phyloP scores from a whole-genome alignment of 805 yeast species.

The Spathaspora arborariae region DNA sequence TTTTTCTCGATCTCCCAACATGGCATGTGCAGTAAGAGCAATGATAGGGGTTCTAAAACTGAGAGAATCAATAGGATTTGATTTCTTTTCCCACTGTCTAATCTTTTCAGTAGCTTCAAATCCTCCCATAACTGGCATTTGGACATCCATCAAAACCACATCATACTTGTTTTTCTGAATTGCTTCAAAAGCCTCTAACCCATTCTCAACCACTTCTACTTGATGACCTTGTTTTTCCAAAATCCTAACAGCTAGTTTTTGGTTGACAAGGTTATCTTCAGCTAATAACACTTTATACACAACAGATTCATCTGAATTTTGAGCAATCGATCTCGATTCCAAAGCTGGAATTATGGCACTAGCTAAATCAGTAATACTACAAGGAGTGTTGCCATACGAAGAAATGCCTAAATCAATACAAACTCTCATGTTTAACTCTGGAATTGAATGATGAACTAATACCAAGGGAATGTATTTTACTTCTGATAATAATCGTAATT shows the following conservation, averaged over 20 bases:
- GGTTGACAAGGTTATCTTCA: slow-evolving; percentile 85
- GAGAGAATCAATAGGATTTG: slow-evolving; percentile 65
- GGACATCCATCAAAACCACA: slow-evolving; percentile 88
- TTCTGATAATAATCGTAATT: slow-evolving; percentile 64
- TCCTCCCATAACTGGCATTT: slow-evolving; percentile 95
- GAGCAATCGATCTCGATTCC: slow-evolving; percentile 77
- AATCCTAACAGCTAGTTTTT: slow-evolving; percentile 80
- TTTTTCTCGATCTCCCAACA: slow-evolving; percentile 87
- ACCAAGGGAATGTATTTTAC: slow-evolving; percentile 85
- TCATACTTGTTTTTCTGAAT: slow-evolving; percentile 66
- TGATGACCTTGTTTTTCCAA: slow-evolving; percentile 82
- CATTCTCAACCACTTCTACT: slow-evolving; percentile 83
- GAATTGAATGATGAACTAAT: slow-evolving; percentile 68
- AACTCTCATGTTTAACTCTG: slow-evolving; percentile 72
- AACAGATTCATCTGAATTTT: slow-evolving; percentile 73
- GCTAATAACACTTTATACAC: slow-evolving; percentile 75
- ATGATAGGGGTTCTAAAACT: slow-evolving; percentile 81
- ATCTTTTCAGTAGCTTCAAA: slow-evolving; percentile 87
- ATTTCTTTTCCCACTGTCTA: slow-evolving; percentile 82
- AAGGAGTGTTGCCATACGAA: slow-evolving; percentile 85
- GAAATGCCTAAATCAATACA: slow-evolving; percentile 85
- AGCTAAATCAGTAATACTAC: slow-evolving; percentile 76
- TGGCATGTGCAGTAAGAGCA: slow-evolving; percentile 90
- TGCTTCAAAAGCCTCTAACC: slow-evolving; percentile 77
- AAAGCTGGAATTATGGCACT: slow-evolving; percentile 81